These are phyloP conservation scores for Kodamaea anthophila DNA, from an alignment of 1,139 yeast species.

Conservation along the genomic window DNA sequence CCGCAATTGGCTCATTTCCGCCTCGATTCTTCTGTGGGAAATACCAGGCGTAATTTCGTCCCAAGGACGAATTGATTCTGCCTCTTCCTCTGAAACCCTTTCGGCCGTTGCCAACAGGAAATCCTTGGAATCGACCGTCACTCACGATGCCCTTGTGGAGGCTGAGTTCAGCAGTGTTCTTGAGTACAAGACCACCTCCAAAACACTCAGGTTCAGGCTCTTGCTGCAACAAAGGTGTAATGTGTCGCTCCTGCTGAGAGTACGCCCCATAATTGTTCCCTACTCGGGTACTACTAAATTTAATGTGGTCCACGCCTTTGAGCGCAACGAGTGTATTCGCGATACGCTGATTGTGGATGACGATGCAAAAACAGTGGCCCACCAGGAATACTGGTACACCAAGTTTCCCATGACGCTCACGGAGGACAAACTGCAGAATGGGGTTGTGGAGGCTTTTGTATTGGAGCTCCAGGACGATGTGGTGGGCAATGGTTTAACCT, in stretches of 20 bases:
- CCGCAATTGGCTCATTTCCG: slow-evolving; percentile 4
- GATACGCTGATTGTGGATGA: slow-evolving; percentile 5
- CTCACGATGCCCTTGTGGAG: slow-evolving; percentile 2
- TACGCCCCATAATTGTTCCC: slow-evolving; percentile 3
- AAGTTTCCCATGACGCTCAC: slow-evolving; percentile 5
- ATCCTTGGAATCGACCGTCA: too few relatives aligned
- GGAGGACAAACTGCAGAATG: slow-evolving; percentile 2
- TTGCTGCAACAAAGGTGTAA: slow-evolving; percentile 6
- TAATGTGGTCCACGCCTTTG: slow-evolving; percentile 1
- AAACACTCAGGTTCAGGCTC: slow-evolving; percentile 3
- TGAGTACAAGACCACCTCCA: slow-evolving; percentile 1
- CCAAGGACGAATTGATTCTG: slow-evolving; percentile 1
- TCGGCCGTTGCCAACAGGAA: too few relatives aligned
- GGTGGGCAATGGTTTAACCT: not conserved
- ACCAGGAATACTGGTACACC: slow-evolving; percentile 4
- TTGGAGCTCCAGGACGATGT: slow-evolving; percentile 1
- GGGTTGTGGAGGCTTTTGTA: slow-evolving; percentile 4
- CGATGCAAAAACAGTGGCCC: slow-evolving; percentile 5
- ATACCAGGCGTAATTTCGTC: slow-evolving; percentile 2
- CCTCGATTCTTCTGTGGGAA: slow-evolving; percentile 6
- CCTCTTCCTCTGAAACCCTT: not conserved
- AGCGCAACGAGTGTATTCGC: slow-evolving; percentile 3
- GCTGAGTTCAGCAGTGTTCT: slow-evolving; percentile 4
- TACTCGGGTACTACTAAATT: slow-evolving; percentile 3
- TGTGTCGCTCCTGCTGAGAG: slow-evolving; percentile 3